Evolutionary conservation across 2,329 filamentous ascomycete genomes (phyloP).

Genomic region (Alternaria triticina): DNA sequence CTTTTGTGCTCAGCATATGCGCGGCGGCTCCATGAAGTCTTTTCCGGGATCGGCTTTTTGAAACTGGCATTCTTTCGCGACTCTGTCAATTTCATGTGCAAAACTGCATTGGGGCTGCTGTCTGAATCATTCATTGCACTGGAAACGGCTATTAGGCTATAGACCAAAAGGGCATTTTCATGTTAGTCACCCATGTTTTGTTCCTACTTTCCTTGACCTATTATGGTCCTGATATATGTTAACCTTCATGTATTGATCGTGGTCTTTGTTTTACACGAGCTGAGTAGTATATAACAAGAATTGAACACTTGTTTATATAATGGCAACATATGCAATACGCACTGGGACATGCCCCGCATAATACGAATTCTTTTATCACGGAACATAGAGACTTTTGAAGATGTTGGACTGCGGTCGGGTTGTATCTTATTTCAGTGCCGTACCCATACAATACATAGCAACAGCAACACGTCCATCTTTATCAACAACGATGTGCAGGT

Average conservation of each 20-base stretch:
- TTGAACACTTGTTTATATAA: neutral
- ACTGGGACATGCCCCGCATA: neutral
- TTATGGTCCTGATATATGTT: neutral
- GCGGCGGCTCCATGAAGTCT: neutral
- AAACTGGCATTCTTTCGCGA: neutral
- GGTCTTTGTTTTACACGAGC: neutral
- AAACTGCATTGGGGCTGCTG: constrained; percentile 13
- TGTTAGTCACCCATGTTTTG: neutral
- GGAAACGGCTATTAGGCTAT: neutral
- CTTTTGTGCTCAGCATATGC: neutral
- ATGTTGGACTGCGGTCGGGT: neutral
- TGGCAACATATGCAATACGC: neutral
- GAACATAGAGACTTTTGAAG: neutral
- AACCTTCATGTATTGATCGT: neutral
- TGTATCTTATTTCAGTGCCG: neutral
- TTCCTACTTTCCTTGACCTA: neutral
- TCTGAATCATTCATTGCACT: constrained; percentile 3
- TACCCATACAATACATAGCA: neutral
- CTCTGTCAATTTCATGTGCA: neutral
- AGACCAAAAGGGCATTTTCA: neutral
- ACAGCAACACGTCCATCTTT: neutral
- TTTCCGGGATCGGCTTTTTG: neutral
- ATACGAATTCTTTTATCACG: neutral
- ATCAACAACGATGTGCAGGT: neutral
- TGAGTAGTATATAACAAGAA: neutral